Evolutionary conservation across 2,329 filamentous ascomycete species (phyloP), one percentile per base, ranked within the genome.

Genomic region (Aureobasidium mangrovei): DNA sequence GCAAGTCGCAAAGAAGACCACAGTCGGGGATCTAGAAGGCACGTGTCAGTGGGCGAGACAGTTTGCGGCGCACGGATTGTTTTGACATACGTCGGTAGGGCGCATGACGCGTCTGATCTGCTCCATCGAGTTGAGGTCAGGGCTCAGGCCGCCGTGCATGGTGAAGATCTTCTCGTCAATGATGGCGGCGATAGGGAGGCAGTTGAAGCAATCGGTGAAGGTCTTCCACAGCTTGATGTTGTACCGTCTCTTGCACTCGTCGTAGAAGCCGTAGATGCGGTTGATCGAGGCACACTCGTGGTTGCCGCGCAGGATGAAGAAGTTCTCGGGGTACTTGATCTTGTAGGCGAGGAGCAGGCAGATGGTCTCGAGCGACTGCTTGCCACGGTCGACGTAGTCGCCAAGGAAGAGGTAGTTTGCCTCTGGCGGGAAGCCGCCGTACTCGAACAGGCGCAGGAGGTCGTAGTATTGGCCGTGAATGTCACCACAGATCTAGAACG

Each of bases 161-260:
- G 91, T 96, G 78, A 98, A 97, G 70, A 98, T 98, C 85, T 97
- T 98, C 79, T 96, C 93, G 68, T 95, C 91, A 65, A 98, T 96
- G 74, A 98, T 98, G 63, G 93, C 91, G 56, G 91, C 93, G 71
- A 98, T 97, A 45, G 91, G 91, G 68, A 97, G 76, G 75, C 90
- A 96, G 80, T 98, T 98, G 83, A 98, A 98, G 80, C 91, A 96
- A 72, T 98, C 91, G 60, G 91, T 96, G 71, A 98, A 97, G 1
- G 91, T 97, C 82, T 98, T 98, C 91, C 91, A 97, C 58, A 97
- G 81, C 82, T 97, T 97, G 78, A 97, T 95, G 75, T 97, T 98
- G 78, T 95, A 97, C 64, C 91, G 82, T 69, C 93, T 86, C 80
- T 98, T 98, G 84, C 91, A 98, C 75, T 98, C 91, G 69, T 98